Base-by-base conservation (phyloP, 2,329 filamentous ascomycete species). In the Verticillium tricorpus region DNA sequence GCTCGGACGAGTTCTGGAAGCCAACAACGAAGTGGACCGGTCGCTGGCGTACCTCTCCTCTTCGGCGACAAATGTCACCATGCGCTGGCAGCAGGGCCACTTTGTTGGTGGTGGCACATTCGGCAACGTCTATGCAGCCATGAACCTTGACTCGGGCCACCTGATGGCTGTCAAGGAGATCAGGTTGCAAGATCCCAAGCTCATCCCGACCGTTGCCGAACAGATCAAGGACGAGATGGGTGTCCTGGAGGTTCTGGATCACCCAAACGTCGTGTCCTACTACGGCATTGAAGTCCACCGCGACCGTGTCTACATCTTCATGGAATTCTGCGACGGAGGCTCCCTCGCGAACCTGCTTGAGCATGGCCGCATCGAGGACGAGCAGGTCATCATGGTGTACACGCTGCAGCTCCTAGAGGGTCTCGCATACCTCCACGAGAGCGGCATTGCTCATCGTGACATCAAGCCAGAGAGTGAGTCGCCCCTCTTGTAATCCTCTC, bases 271-370 rank as follows among this genome's bases (percentile, higher is more conserved):
- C 64, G 96, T 99, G 25, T 94, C 93, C 11, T 99, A 99, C 77
- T 95, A 95, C 72, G 95, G 95, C 62, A 98, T 99, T 70, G 95
- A 99, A 75, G 95, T 97, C 2, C 95, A 99, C 76, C 87, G 95
- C 65, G 95, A 99, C 81, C 95, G 97, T 72, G 95, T 99, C n/a
- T 99, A 98, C 76, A 97, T 99, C 68, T 99, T 99, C 74, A 99
- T 99, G 95, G 95, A 99, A 76, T 98, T 96, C 76, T 99, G 95
- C 75, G 96, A 93, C 5, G 94, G 95, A 59, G 95, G 95, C 22
- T 98, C 94, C 17, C 82, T 99, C 57, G 93, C 95, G 52, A 90
- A 86, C 58, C 80, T 99, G 59, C 82, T 99, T 52, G 95, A 99
- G 74, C 94, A 99, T 71, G 95, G 95, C 14, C 90, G 95, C 50